These are phyloP conservation scores for Omphalea diandra DNA, from an alignment of 441 rosid species.

Conservation along the genomic window DNA sequence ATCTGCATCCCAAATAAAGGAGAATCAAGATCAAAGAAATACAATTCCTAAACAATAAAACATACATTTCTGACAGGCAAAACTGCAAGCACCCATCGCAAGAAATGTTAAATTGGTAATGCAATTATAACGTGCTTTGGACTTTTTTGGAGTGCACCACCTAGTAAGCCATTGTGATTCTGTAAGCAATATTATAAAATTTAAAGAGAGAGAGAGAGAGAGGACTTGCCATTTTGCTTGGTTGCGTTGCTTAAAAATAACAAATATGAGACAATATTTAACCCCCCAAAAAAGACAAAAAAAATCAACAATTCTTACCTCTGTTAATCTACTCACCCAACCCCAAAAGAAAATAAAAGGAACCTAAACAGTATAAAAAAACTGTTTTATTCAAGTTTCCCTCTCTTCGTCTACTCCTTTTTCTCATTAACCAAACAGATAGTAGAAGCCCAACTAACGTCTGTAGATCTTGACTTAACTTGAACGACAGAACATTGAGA, in stretches of 20 bases:
- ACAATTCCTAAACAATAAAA: not conserved
- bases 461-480: slow-evolving; percentile 1
- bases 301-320: not conserved
- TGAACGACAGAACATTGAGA: not conserved
- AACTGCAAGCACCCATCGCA: not conserved
- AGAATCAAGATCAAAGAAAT: not conserved
- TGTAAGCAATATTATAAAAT: not conserved
- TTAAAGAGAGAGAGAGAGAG: no score
- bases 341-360: no score
- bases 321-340: no score
- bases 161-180: not conserved
- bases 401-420: not conserved
- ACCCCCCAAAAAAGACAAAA: no score
- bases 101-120: not conserved
- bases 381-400: not conserved
- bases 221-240: not conserved
- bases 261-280: not conserved
- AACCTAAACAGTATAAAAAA: not conserved
- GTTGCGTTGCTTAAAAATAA: not conserved
- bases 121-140: not conserved
- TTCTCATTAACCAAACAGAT: slow-evolving; percentile 1
- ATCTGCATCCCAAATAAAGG: not conserved
- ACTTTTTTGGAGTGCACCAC: no score
- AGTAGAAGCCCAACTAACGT: not conserved
- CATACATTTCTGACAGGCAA: not conserved